A percentile compares a stretch with the other conserved stretches of the same genome.
Evolutionary conservation across 352 stramenopile species (phyloP).

Genomic region (Peronospora belbahrii): DNA sequence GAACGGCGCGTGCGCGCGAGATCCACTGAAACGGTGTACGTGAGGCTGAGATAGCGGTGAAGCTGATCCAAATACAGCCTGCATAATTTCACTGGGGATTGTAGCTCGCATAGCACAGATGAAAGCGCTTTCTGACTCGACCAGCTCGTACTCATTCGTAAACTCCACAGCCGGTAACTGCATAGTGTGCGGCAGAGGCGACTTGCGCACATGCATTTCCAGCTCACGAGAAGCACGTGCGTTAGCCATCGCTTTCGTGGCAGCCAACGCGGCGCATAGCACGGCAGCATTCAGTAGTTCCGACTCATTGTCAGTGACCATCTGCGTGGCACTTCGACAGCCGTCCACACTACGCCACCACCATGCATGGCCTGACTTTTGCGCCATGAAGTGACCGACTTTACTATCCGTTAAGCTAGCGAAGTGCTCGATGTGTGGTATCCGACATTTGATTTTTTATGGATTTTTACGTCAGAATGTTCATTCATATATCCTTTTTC

Average conservation of each 20-base stretch:
- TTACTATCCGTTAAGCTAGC: too few relatives aligned
- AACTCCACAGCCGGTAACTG: conserved; percentile 46
- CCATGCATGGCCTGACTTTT: conserved; percentile 11
- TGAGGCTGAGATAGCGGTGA: conserved; percentile 58
- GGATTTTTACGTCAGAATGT: too few relatives aligned
- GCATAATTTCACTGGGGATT: conserved; percentile 45
- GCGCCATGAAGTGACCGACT: too few relatives aligned
- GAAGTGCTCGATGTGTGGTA: too few relatives aligned
- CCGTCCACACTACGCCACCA: conserved; percentile 20
- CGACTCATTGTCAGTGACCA: conserved; percentile 38
- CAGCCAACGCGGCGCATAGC: conserved; percentile 49
- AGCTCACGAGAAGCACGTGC: conserved; percentile 27
- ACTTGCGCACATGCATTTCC: conserved; percentile 50
- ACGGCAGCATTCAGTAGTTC: conserved; percentile 65
- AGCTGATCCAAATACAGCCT: conserved; percentile 57
- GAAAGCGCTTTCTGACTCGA: conserved; percentile 51
- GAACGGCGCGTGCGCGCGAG: conserved; percentile 66
- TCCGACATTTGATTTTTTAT: too few relatives aligned
- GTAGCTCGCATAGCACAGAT: conserved; percentile 65
- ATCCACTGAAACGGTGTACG: conserved; percentile 60
- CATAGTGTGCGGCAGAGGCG: conserved; percentile 50
- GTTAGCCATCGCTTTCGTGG: conserved; percentile 20
- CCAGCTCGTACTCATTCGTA: conserved; percentile 39
- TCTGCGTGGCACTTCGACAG: background rate
- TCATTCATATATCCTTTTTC: too few relatives aligned